These are phyloP conservation scores for Massarina eburnea DNA, from an alignment of 2,329 filamentous ascomycete genomes.

Conservation along the genomic window DNA sequence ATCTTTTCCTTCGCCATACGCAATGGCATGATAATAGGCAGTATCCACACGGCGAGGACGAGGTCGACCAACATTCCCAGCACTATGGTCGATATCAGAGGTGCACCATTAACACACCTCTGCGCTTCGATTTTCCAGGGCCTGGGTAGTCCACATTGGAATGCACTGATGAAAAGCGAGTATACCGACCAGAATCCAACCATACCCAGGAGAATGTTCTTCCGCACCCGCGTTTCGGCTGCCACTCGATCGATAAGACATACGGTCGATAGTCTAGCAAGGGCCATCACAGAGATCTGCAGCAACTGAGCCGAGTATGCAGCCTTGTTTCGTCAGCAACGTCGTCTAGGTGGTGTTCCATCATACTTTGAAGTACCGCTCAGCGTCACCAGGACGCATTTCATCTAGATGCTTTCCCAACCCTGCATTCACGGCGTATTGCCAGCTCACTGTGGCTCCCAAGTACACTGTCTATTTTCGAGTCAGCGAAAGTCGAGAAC, in stretches of 20 bases:
- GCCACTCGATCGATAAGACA: slow-evolving; percentile 21
- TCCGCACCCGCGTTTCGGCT: slow-evolving; percentile 13
- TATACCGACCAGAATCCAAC: slow-evolving; percentile 15
- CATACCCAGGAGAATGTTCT: slow-evolving; percentile 12
- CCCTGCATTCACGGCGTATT: slow-evolving; percentile 18
- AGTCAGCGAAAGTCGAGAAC: background rate
- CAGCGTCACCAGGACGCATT: slow-evolving; percentile 5
- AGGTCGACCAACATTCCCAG: slow-evolving; percentile 25
- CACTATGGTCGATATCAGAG: slow-evolving; percentile 18
- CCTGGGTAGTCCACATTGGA: slow-evolving; percentile 19
- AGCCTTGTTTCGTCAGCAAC: slow-evolving; percentile 7
- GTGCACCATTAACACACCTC: slow-evolving; percentile 15
- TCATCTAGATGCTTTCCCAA: slow-evolving; percentile 13
- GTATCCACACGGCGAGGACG: slow-evolving; percentile 25
- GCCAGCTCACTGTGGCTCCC: slow-evolving; percentile 14
- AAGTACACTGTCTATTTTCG: slow-evolving; percentile 13
- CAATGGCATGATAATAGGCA: slow-evolving; percentile 23
- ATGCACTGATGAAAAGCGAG: slow-evolving; percentile 14
- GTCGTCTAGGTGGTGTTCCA: background rate
- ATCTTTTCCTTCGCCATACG: slow-evolving; percentile 15
- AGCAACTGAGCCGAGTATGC: slow-evolving; percentile 15
- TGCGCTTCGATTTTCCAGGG: slow-evolving; percentile 8
- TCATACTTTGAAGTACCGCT: slow-evolving; percentile 18
- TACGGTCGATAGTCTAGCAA: slow-evolving; percentile 19
- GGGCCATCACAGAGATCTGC: slow-evolving; percentile 13